A percentile compares a stretch with the other conserved stretches of the same genome.
Evolutionary conservation across 208 protist species (phyloP).

Genomic region (Ichthyophonus hoferi): DNA sequence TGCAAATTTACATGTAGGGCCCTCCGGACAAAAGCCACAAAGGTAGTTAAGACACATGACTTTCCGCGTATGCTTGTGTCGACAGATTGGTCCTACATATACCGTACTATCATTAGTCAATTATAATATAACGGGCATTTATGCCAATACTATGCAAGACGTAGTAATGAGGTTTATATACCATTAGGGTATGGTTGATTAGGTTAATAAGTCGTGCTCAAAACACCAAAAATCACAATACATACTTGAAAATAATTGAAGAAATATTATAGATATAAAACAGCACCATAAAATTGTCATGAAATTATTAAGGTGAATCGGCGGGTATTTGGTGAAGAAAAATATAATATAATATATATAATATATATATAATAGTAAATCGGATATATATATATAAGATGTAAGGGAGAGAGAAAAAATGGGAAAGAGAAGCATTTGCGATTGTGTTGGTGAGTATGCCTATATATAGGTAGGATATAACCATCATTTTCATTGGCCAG

Average conservation of each 20-base stretch:
- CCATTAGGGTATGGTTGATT: not conserved
- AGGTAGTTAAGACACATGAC: slow-evolving; percentile 51
- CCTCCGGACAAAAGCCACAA: slow-evolving; percentile 58
- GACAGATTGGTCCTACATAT: not conserved
- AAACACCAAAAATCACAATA: slow-evolving; percentile 3
- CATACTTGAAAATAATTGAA: not conserved
- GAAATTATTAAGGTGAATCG: too few relatives aligned
- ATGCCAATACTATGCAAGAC: too few relatives aligned
- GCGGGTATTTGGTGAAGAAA: too few relatives aligned
- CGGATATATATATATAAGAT: not conserved
- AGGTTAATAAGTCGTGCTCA: not conserved
- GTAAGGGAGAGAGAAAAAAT: too few relatives aligned
- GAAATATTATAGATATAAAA: not conserved
- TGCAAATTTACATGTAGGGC: slow-evolving; percentile 43
- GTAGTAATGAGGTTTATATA: too few relatives aligned
- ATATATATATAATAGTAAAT: not conserved
- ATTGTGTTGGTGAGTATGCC: too few relatives aligned
- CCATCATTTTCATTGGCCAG: too few relatives aligned
- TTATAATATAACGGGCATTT: too few relatives aligned
- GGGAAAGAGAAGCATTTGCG: too few relatives aligned
- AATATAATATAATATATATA: not conserved
- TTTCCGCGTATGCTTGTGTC: slow-evolving; percentile 36
- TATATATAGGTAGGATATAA: too few relatives aligned
- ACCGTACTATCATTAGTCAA: too few relatives aligned
- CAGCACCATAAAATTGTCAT: too few relatives aligned